Conservation (phyloP, 192 early-diverging fungal species). For the Linderina pennispora region DNA sequence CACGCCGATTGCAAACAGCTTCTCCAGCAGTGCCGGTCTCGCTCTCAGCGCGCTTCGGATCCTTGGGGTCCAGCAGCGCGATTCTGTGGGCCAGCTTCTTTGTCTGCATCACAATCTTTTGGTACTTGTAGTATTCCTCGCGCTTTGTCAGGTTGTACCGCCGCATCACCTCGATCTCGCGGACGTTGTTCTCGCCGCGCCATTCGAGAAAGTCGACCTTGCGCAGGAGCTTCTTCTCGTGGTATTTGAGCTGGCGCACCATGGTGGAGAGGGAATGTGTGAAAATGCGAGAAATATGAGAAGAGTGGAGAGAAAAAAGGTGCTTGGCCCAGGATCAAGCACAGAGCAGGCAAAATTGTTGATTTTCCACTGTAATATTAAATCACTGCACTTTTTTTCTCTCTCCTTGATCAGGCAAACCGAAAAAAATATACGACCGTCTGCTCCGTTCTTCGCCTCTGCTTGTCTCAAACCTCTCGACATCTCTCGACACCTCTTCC, state of each 20-base stretch:
- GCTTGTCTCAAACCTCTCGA: not conserved
- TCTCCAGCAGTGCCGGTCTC: conserved; percentile 77
- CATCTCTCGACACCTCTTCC: not conserved
- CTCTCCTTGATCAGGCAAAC: too few relatives aligned
- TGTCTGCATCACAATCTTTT: conserved; percentile 72
- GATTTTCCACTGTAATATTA: too few relatives aligned
- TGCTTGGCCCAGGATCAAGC: conserved; percentile 3
- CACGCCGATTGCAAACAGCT: conserved; percentile 81
- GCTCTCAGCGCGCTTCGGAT: conserved; percentile 68
- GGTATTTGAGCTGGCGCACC: conserved; percentile 78
- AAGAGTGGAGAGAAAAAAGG: not conserved
- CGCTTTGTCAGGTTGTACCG: conserved; percentile 82
- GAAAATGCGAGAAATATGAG: not conserved
- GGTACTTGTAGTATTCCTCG: conserved; percentile 78
- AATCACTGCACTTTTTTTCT: not conserved
- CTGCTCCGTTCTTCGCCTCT: not conserved
- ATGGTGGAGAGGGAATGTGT: conserved; percentile 9
- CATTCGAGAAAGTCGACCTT: conserved; percentile 93
- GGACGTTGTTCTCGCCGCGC: conserved; percentile 78
- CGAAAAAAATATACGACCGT: too few relatives aligned
- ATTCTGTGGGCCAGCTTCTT: conserved; percentile 78
- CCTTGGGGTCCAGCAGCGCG: conserved; percentile 77
- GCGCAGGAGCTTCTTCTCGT: conserved; percentile 92
- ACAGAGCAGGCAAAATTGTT: too few relatives aligned
- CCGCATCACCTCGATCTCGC: conserved; percentile 82